phyloP scores from a whole-genome alignment of 106 monocot species.

The Dendrobium nobile region DNA sequence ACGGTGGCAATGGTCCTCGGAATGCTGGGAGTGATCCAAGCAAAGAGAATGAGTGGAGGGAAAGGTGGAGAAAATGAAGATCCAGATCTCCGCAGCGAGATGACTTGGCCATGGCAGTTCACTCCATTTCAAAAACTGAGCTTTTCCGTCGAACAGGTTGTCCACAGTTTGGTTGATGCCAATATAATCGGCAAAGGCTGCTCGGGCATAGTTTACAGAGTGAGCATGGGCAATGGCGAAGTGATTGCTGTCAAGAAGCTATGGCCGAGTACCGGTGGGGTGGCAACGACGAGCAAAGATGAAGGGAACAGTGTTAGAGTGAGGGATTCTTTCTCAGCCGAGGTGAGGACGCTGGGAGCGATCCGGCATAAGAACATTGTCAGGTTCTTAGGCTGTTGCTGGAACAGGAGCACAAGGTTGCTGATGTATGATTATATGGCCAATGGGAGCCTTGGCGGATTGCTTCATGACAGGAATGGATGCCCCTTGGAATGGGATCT shows the following conservation, averaged over 20 bases:
- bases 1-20: constrained; percentile 71
- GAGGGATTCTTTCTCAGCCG: constrained; percentile 83
- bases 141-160: constrained; percentile 71
- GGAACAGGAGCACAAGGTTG: constrained; percentile 72
- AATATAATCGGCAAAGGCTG: constrained; percentile 92
- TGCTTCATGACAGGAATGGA: constrained; percentile 73
- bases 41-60: constrained; percentile 28
- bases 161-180: constrained; percentile 57
- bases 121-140: constrained; percentile 92
- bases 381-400: constrained; percentile 82
- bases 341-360: constrained; percentile 71
- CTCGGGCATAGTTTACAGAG: constrained; percentile 79
- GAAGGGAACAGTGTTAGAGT: constrained; percentile 22
- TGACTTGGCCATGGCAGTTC: constrained; percentile 87
- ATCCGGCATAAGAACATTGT: constrained; percentile 97
- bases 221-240: constrained; percentile 61
- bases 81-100: constrained; percentile 33
- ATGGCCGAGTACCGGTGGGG: constrained; percentile 38
- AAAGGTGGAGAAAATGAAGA: constrained; percentile 14
- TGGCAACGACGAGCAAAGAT: constrained; percentile 5
- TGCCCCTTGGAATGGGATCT: constrained; percentile 68
- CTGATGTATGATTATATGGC: constrained; percentile 97
- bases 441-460: constrained; percentile 75
- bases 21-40: constrained; percentile 53
- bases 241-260: constrained; percentile 93